A percentile compares a stretch with the other conserved stretches of the same genome.
Evolutionary conservation across 2,329 filamentous ascomycete genomes (phyloP).

Genomic region (Fusarium udum): DNA sequence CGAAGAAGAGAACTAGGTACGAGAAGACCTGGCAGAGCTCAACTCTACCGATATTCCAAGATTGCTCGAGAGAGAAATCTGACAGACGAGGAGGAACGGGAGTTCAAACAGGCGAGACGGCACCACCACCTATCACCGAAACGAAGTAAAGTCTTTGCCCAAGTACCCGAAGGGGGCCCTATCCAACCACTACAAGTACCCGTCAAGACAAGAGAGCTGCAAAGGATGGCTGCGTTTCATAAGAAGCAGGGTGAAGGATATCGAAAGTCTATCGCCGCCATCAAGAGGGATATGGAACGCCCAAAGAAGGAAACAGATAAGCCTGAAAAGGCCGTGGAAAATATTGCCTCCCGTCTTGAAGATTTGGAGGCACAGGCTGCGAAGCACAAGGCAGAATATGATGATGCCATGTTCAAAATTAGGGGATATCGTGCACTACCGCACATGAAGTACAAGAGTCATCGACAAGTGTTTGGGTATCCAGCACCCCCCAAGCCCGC

Average conservation of each 20-base stretch:
- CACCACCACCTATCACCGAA: constrained; percentile 46
- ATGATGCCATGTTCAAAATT: constrained; percentile 42
- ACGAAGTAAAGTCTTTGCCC: constrained; percentile 38
- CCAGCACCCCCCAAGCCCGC: constrained; percentile 29
- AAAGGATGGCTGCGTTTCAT: constrained; percentile 45
- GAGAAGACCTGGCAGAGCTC: constrained; percentile 46
- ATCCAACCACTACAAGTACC: constrained; percentile 34
- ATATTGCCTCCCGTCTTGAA: constrained; percentile 25
- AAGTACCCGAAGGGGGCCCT: constrained; percentile 24
- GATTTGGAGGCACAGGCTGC: constrained; percentile 39
- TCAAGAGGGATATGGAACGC: constrained; percentile 25
- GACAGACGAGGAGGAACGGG: constrained; percentile 46
- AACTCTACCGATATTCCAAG: constrained; percentile 47
- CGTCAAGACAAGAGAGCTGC: constrained; percentile 36
- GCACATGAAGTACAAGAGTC: constrained; percentile 43
- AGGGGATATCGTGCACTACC: constrained; percentile 42
- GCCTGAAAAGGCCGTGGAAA: neutral
- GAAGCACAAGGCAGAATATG: constrained; percentile 42
- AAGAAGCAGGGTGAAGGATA: constrained; percentile 46
- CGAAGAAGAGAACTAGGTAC: constrained; percentile 44
- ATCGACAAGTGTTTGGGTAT: constrained; percentile 44
- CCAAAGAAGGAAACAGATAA: neutral
- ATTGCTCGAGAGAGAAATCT: constrained; percentile 45
- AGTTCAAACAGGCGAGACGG: constrained; percentile 49
- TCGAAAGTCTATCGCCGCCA: constrained; percentile 32